Evolutionary conservation across 495 filamentous ascomycete genomes (phyloP), one percentile per base, ranked within the genome.

Genomic region (Penicillium alfredii): DNA sequence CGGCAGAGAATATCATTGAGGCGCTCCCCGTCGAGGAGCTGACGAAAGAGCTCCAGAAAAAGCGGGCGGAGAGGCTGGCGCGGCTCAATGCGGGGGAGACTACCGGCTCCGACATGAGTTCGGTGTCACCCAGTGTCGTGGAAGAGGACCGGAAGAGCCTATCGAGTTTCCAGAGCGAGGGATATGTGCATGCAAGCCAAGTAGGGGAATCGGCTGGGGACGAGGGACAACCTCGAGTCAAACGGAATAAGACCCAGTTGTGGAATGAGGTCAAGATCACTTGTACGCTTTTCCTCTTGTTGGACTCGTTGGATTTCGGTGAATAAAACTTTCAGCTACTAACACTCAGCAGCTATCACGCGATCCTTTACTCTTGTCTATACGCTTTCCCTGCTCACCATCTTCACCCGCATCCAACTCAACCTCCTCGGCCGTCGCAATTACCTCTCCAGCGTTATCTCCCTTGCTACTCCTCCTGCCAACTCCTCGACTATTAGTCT

Each of bases 261-360:
- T 99, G 92, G 92, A 86, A 93, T 60, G 93, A 99, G 51, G 77
- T 99, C 48, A 99, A 94, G 52, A 94, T 99, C 45, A 84, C 76
- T 64, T 88, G 89, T 94, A 66, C 52, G 85, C 59, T 9, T 17
- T 19, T 20, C n/a, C 4, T 11, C 30, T 6, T 9, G 10, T 4
- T 12, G 17, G 16, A 11, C 16, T 32, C 10, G n/a, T 26, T 6
- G 25, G 12, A 9, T 16, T 11, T n/a, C n/a, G 11, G 15, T 14
- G 12, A 32, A 11, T 21, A n/a, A 43, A 4, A 16, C 15, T 44
- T 13, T 33, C 40, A 14, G 20, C n/a, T 12, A 2, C 33, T 48
- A 35, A 44, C 4, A 1, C 4, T 17, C n/a, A 20, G 3, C 53
- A 94, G 88, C 92, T 11, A 84, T 97, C 44, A 89, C 93, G 10